These are phyloP conservation scores for Botrytis paeoniae DNA, from an alignment of 2,329 filamentous ascomycete genomes.

Conservation along the genomic window DNA sequence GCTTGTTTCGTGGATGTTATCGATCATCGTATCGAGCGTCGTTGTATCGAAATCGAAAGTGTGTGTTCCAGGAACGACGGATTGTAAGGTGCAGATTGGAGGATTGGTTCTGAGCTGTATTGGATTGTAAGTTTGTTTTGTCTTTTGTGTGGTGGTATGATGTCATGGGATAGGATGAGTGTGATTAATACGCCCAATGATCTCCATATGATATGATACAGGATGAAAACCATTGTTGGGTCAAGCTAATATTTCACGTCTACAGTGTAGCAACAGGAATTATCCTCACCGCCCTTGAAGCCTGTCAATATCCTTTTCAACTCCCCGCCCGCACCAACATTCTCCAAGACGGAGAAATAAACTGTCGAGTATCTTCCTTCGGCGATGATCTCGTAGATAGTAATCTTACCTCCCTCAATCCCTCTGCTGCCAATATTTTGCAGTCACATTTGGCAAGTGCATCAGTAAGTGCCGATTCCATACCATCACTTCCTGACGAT, in stretches of 20 bases:
- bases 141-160: too few species aligned
- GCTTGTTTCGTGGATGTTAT: slow-evolving; percentile 28
- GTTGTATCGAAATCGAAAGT: slow-evolving; percentile 25
- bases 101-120: slow-evolving; percentile 24
- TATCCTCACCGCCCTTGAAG: slow-evolving; percentile 31
- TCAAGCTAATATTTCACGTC: neutral
- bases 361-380: slow-evolving; percentile 25
- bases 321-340: slow-evolving; percentile 16
- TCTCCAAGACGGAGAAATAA: slow-evolving; percentile 18
- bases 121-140: slow-evolving; percentile 26
- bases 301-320: slow-evolving; percentile 32
- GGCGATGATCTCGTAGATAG: slow-evolving; percentile 28
- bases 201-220: neutral
- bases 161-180: too few species aligned
- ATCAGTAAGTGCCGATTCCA: neutral
- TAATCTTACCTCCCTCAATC: slow-evolving; percentile 21
- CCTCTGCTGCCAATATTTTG: slow-evolving; percentile 11
- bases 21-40: slow-evolving; percentile 26
- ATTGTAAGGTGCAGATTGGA: slow-evolving; percentile 25
- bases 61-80: slow-evolving; percentile 19
- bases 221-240: neutral
- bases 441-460: neutral
- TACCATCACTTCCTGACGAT: slow-evolving; percentile 22
- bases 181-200: too few species aligned
- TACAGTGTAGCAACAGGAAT: slow-evolving; percentile 29